Evolutionary conservation across 345 rosid genomes (phyloP).

Genomic region (Orychophragmus violaceus): DNA sequence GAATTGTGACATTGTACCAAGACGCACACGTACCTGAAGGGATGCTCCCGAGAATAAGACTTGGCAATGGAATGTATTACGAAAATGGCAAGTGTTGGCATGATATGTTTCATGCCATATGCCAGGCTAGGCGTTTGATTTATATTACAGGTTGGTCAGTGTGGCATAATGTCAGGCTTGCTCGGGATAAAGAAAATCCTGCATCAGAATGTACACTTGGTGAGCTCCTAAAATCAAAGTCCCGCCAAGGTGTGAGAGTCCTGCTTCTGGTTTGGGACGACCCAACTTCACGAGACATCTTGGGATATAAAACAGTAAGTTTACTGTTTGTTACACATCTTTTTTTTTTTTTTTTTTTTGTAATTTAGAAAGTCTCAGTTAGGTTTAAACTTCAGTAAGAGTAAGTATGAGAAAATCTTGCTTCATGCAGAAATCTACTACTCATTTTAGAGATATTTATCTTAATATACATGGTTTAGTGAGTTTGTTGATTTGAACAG

Average conservation of each 20-base stretch:
- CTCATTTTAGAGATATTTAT: not conserved
- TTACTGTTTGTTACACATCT: not conserved
- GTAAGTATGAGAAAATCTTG: too few species aligned
- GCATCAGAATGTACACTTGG: conserved; percentile 48
- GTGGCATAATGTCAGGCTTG: conserved; percentile 49
- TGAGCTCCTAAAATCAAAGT: conserved; percentile 66
- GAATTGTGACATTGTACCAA: conserved; percentile 71
- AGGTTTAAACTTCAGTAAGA: too few species aligned
- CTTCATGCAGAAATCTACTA: too few species aligned
- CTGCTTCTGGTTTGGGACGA: conserved; percentile 93
- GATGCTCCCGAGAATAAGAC: conserved; percentile 46
- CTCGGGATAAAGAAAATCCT: conserved; percentile 41
- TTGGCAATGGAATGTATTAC: conserved; percentile 48
- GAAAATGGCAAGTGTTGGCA: conserved; percentile 63
- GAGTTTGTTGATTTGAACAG: not conserved
- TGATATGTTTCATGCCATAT: conserved; percentile 64
- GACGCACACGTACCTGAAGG: conserved; percentile 74
- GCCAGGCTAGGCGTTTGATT: conserved; percentile 66
- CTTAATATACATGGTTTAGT: not conserved
- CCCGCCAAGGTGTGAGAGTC: conserved; percentile 90
- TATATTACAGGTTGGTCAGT: conserved; percentile 91
- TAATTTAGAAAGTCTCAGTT: too few species aligned
- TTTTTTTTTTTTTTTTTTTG: too few species aligned
- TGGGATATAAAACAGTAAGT: conserved; percentile 62
- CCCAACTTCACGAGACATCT: conserved; percentile 69